Conservation (phyloP, 2,329 filamentous ascomycete species). For the Aspergillus jensenii region DNA sequence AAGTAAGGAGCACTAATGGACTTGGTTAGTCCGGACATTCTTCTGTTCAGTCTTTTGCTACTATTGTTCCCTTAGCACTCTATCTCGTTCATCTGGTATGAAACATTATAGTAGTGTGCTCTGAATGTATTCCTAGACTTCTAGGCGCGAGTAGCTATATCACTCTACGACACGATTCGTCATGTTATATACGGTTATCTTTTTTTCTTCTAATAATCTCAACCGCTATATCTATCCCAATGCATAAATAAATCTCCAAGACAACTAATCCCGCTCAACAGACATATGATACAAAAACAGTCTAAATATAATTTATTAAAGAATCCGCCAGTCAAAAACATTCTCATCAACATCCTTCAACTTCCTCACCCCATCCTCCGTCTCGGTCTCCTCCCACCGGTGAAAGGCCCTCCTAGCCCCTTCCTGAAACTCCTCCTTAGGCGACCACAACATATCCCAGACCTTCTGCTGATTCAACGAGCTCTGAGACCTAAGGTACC, state of each 20-base stretch:
- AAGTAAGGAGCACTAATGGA: conserved; percentile 1
- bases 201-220: not conserved
- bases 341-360: conserved; percentile 11
- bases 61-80: not conserved
- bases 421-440: conserved; percentile 14
- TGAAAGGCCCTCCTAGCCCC: conserved; percentile 1
- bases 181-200: not conserved
- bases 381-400: not conserved
- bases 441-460: conserved; percentile 33
- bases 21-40: not conserved
- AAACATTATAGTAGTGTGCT: not conserved
- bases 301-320: conserved; percentile 8
- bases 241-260: not conserved
- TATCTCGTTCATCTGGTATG: not conserved
- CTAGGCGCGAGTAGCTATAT: not conserved
- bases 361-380: not conserved
- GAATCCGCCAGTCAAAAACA: conserved; percentile 18
- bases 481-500: conserved; percentile 22
- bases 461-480: conserved; percentile 21
- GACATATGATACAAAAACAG: not conserved
- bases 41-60: not conserved
- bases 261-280: not conserved
- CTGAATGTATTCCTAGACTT: not conserved
- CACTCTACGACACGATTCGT: not conserved
- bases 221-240: not conserved